Base-by-base conservation (phyloP, 306 rosid species). In the Lupinus albus region DNA sequence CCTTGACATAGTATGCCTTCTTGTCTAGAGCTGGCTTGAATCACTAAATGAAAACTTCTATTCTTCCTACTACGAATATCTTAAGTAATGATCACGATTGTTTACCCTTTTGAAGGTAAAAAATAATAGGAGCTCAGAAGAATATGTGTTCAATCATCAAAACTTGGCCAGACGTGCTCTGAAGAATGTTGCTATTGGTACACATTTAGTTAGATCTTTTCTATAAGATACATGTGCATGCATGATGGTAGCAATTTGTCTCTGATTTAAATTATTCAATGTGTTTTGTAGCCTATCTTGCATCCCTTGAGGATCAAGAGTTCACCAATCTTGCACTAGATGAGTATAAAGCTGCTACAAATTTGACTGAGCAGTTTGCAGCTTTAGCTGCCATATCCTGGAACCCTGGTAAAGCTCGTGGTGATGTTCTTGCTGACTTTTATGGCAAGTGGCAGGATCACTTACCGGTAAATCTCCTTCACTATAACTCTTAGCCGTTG, bases 281-380 rank as follows among this genome's bases (percentile, higher is more conserved):
- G 16, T 74, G n/a, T 53, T 76, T 78, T 49, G 15, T 79, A 94
- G 99, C 80, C 55, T 94, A 94, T 86, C 91, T 94, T 58, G 94
- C 84, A 51, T 71, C 71, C 36, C 79, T 90, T 15, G 95, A 82
- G 78, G 99, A 82, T 61, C 76, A 80, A 42, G 80, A 72, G 72
- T 73, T 70, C 70, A 73, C 80, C 6, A 30, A 85, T 68, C 81
- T 88, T 64, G 89, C 76, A 0, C 76, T 90, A 61, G 64, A 79
- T 1, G 99, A 94, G 83, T 94, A 94, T 71, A 72, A 58, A 66
- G 64, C 82, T 67, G 97, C 99, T 66, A 85, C 97, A 75, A 94
- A 94, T 83, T 90, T 94, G 99, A 94, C 99, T 0, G 99, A 94
- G 18, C 99, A 94, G 68, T 88, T 94, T 79, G 87, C 97, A 56